Evolutionary conservation across 306 rosid species (phyloP).

Genomic region (Ormosia emarginata): DNA sequence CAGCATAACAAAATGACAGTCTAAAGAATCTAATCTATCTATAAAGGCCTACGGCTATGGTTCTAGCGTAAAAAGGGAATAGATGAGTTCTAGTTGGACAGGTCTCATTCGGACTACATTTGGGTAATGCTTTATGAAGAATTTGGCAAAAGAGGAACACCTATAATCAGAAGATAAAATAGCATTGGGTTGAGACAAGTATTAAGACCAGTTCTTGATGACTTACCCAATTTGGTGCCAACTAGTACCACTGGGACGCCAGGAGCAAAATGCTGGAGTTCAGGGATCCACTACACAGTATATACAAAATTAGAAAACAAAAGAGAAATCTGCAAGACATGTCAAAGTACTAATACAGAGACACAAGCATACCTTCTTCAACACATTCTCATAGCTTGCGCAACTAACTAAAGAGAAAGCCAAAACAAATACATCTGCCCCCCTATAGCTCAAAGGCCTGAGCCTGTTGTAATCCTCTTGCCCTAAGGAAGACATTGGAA

Average conservation of each 20-base stretch:
- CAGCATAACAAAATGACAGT: not conserved
- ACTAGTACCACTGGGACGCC: slow-evolving; percentile 74
- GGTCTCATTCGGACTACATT: not conserved
- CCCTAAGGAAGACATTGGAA: slow-evolving; percentile 44
- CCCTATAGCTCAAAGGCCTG: slow-evolving; percentile 94
- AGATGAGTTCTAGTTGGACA: not conserved
- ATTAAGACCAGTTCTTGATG: not conserved
- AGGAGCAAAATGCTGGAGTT: slow-evolving; percentile 87
- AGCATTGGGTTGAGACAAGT: not conserved
- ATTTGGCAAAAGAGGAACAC: not conserved
- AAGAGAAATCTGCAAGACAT: slow-evolving; percentile 1
- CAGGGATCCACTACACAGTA: slow-evolving; percentile 78
- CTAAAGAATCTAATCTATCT: not conserved
- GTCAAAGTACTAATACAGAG: not conserved
- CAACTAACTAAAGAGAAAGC: slow-evolving; percentile 85
- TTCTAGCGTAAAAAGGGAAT: not conserved
- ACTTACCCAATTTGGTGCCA: slow-evolving; percentile 83
- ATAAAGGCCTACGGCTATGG: not conserved
- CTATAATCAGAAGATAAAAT: not conserved
- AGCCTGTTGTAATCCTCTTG: slow-evolving; percentile 92
- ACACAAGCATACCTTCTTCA: slow-evolving; percentile 59
- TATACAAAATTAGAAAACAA: slow-evolving; percentile 6
- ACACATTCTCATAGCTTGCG: slow-evolving; percentile 81
- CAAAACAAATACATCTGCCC: slow-evolving; percentile 87
- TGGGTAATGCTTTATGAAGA: not conserved